Conservation (phyloP, 202 grass and related monocot species). For the Eragrostis tef region DNA sequence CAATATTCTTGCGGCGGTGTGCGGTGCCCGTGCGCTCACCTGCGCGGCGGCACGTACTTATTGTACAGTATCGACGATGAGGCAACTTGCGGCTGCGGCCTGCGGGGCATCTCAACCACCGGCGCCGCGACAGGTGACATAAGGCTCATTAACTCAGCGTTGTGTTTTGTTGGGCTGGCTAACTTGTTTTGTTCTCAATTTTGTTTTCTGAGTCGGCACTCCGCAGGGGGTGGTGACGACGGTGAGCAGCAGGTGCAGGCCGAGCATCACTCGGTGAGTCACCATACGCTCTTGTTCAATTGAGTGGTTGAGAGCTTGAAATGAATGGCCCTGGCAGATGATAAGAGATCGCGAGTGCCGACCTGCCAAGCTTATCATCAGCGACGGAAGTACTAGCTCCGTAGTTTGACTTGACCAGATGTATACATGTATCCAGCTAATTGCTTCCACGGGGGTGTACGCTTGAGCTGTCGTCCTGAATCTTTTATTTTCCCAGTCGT, state of each 20-base stretch:
- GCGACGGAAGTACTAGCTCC: not conserved
- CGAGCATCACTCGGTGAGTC: not conserved
- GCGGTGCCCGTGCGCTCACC: not conserved
- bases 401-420: not conserved
- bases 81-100: not conserved
- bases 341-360: constrained; percentile 12
- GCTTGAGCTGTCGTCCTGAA: not conserved
- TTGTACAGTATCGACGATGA: not conserved
- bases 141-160: not conserved
- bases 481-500: not conserved
- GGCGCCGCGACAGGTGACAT: not conserved
- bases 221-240: not conserved
- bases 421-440: not conserved
- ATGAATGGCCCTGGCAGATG: not conserved
- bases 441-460: constrained; percentile 24
- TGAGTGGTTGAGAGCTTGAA: not conserved
- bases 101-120: constrained; percentile 2
- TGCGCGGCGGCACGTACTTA: not conserved
- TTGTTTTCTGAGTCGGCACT: not conserved
- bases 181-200: not conserved
- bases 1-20: not conserved
- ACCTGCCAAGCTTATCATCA: constrained; percentile 23
- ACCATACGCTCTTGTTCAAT: not conserved
- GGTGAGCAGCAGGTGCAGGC: not conserved
- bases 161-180: not conserved